Evolutionary conservation across 1,139 yeast species (phyloP).

Genomic region (Saccharomyces hybrid): DNA sequence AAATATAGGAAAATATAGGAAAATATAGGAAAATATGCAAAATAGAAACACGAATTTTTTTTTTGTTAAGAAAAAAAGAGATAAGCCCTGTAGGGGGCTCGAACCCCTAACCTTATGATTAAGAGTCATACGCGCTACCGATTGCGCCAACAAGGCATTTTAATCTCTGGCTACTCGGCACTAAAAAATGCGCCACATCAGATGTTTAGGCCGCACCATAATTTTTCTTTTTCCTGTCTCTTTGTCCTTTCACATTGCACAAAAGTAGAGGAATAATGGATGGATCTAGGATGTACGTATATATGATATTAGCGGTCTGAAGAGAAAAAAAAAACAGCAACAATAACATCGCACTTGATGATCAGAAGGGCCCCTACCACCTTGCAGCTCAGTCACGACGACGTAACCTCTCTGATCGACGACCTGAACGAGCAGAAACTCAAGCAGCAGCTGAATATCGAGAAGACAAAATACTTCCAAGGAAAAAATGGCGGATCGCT

Average conservation of each 20-base stretch:
- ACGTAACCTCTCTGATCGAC: slow-evolving; percentile 12
- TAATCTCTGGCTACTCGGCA: not conserved
- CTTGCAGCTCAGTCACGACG: slow-evolving; percentile 12
- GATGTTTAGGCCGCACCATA: no score
- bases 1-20: no score
- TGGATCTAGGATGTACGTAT: not conserved
- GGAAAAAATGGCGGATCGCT: not conserved
- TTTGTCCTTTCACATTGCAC: not conserved
- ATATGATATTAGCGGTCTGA: no score
- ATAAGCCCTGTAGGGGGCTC: slow-evolving; percentile 40
- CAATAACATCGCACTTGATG: slow-evolving; percentile 4
- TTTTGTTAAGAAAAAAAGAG: slow-evolving; percentile 8
- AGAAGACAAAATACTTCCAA: slow-evolving; percentile 1
- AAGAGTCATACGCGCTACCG: slow-evolving; percentile 44
- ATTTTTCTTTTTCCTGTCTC: not conserved
- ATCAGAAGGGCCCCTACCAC: slow-evolving; percentile 15
- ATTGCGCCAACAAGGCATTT: slow-evolving; percentile 40
- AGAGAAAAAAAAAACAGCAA: no score
- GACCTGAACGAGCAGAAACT: slow-evolving; percentile 14
- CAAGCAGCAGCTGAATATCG: slow-evolving; percentile 1
- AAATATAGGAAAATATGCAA: not conserved
- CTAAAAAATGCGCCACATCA: not conserved
- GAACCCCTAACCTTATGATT: slow-evolving; percentile 41
- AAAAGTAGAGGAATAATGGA: not conserved
- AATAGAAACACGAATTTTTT: not conserved